Evolutionary conservation across 768 basidiomycete genomes (phyloP).

Genomic region (Lactifluus volemus): DNA sequence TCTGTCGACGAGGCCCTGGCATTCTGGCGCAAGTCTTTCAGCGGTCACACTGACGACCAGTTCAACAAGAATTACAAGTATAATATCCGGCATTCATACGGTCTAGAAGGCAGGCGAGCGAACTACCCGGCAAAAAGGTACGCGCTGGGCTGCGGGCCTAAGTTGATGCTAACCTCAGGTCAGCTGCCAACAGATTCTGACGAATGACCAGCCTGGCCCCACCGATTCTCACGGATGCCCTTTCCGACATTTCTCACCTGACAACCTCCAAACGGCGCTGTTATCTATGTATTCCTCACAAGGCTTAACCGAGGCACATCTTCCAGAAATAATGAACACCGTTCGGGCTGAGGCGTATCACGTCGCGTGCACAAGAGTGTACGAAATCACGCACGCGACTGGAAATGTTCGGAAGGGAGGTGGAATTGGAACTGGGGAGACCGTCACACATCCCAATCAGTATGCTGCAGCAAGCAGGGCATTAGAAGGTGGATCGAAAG

Average conservation of each 20-base stretch:
- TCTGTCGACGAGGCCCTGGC: conserved; percentile 88
- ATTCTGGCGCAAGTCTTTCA: conserved; percentile 91
- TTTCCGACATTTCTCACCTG: conserved; percentile 78
- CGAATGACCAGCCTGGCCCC: conserved; percentile 53
- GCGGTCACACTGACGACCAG: conserved; percentile 75
- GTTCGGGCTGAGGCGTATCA: conserved; percentile 83
- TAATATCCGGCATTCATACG: conserved; percentile 93
- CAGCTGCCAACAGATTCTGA: conserved; percentile 88
- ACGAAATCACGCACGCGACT: conserved; percentile 79
- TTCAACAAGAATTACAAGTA: conserved; percentile 98
- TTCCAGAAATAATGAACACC: conserved; percentile 72
- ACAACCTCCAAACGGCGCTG: conserved; percentile 74
- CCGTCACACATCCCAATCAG: conserved; percentile 91
- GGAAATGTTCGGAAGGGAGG: conserved; percentile 80
- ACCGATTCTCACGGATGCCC: conserved; percentile 82
- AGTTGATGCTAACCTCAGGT: neutral
- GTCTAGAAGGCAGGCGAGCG: conserved; percentile 87
- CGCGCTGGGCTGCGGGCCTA: conserved; percentile 8
- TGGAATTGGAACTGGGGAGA: conserved; percentile 78
- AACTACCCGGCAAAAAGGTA: conserved; percentile 93
- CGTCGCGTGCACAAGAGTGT: conserved; percentile 94
- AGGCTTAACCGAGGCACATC: conserved; percentile 57
- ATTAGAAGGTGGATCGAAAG: conserved; percentile 37
- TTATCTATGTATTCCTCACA: conserved; percentile 55
- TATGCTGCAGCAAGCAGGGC: conserved; percentile 71